Base-by-base conservation (phyloP, 805 yeast species). In the Nakazawaea molendinolei region DNA sequence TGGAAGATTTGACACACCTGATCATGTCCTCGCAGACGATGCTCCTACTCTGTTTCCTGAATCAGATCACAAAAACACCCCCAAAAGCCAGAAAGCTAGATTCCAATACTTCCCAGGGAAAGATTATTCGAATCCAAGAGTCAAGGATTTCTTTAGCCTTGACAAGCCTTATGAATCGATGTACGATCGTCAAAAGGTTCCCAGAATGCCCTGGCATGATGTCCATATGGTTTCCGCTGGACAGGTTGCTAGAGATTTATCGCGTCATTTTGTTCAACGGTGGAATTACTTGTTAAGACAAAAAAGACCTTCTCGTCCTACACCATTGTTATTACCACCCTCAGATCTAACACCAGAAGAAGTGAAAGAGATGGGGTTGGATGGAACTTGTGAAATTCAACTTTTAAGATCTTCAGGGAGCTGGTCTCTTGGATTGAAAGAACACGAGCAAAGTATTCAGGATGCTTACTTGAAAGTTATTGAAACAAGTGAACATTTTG, bases 171-270 rank as follows among this genome's bases (percentile, higher is more conserved):
- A 79, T 50, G 94, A 86, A 34, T 85, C 86, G 16, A 82, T 90
- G 92, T 86, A 86, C 52, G 95, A 92, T 56, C 71, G 99, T 42
- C 65, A 71, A 12, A 56, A 56, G 14, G 70, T 74, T 15, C 97
- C 98, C 2, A 74, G 99, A 49, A 92, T 92, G 99, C 98, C 98
- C 8, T 92, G 98, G 99, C 99, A 92, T 58, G 99, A 92, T 68
- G 86, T 92, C 25, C 97, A 92, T 47, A 92, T 89, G 95, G 77
- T 87, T 61, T 78, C 94, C 1, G 75, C 89, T 3, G 99, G 99
- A 10, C 94, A 89, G 50, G 77, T 89, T 3, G 98, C 97, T 0
- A 71, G 97, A 41, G 99, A 92, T 56, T 59, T 90, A 35, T 74
- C 95, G 0, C 74, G 98, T 39, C 97, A 92, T 56, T 92, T 94